These are phyloP conservation scores for Lachnellula hyalina DNA, from an alignment of 2,329 filamentous ascomycete species.

Conservation along the genomic window DNA sequence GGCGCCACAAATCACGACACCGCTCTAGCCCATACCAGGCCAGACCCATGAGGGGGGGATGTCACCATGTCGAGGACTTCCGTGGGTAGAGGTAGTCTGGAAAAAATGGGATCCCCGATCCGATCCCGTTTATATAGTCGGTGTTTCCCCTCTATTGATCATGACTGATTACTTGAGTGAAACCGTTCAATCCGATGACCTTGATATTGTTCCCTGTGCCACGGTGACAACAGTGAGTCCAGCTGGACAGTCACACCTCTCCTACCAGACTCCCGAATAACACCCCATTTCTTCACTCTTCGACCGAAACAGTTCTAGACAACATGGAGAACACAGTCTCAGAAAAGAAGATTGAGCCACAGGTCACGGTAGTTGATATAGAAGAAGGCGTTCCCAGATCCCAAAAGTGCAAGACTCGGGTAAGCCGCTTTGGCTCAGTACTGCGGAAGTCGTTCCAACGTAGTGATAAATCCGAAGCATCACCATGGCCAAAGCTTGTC, in stretches of 20 bases:
- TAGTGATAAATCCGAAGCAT: constrained; percentile 1
- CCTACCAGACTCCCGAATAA: background rate
- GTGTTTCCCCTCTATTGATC: too few relatives aligned
- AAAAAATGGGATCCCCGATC: too few relatives aligned
- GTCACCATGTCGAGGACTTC: background rate
- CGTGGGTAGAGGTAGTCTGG: too few relatives aligned
- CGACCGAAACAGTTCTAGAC: background rate
- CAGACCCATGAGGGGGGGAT: background rate
- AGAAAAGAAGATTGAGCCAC: background rate
- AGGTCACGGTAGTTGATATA: constrained; percentile 3
- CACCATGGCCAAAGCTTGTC: constrained; percentile 13
- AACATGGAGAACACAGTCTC: background rate
- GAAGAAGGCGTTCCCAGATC: constrained; percentile 4
- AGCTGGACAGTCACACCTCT: background rate
- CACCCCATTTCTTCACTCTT: background rate
- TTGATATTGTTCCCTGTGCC: background rate
- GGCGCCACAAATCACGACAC: background rate
- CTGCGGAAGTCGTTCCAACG: constrained; percentile 3
- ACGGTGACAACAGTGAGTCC: background rate
- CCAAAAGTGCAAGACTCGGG: background rate
- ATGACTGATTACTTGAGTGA: too few relatives aligned
- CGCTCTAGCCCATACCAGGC: background rate
- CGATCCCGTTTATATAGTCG: too few relatives aligned
- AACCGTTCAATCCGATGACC: too few relatives aligned
- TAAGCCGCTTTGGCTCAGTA: background rate